Base-by-base conservation (phyloP, 2,329 filamentous ascomycete genomes). In the Fusarium sp. region DNA sequence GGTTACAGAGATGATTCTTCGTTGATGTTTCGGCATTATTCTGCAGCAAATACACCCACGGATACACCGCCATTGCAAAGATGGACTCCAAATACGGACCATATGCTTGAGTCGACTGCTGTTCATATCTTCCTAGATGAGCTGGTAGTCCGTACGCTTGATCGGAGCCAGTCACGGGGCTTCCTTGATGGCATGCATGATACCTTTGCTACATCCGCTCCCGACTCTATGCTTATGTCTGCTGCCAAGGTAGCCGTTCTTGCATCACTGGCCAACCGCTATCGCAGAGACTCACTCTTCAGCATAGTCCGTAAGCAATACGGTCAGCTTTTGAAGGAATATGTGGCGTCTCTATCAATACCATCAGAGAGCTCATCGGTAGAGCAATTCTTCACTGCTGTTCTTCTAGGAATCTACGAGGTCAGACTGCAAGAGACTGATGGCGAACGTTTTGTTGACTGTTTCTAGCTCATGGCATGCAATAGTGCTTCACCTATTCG, bases 141-240 rank as follows among this genome's bases (percentile, higher is more conserved):
- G 18, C 11, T 62, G 30, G 60, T 62, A 4, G 58, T 62, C 0
- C 58, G 14, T 1, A 48, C 60, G 4, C 42, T 39, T 2, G 48
- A 62, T 30, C 23, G 41, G 4, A 55, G 14, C 4, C 18, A 62
- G n/a, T 62, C 60, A 6, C 46, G 58, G 2, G 60, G 60, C 3
- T 62, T 62, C 10, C 46, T 62, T 2, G 60, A 62, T 43, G 60
- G 60, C 1, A 62, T 62, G 58, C 60, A 62, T 10, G 16, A 25
- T 30, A 43, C 41, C 4, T 62, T 62, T 11, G 48, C 48, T 19
- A 41, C 28, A 1, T 62, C 58, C 7, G 2, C 34, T 16, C 23
- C 60, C 2, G 25, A 13, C 3, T 62, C 60, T 4, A 55, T 58
- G 5, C 13, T 62, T 9, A 25, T 62, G 25, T 30, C 58, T 25